phyloP scores from a whole-genome alignment of 148 eudicot genomes.

The Dianthus caryophyllus region DNA sequence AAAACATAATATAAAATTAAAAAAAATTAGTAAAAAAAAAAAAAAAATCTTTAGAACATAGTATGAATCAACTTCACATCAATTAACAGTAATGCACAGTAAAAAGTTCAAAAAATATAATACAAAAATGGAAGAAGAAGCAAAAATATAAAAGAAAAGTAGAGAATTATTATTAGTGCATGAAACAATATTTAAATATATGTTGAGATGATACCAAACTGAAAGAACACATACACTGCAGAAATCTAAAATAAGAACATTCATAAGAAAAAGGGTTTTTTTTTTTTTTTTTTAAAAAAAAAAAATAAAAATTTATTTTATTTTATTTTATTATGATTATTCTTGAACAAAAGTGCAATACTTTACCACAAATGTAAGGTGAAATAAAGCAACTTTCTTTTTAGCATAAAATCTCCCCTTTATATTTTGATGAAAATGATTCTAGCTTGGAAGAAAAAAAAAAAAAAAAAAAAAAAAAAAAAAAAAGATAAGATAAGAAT shows the following conservation, averaged over 20 bases:
- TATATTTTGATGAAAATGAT: background rate
- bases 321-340: background rate
- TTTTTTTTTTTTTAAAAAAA: too few species aligned
- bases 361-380: conserved; percentile 26
- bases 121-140: background rate
- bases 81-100: background rate
- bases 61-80: background rate
- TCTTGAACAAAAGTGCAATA: conserved; percentile 8
- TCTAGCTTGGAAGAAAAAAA: too few species aligned
- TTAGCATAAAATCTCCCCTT: conserved; percentile 12
- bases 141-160: conserved; percentile 3
- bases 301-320: too few species aligned
- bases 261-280: conserved; percentile 6
- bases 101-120: background rate
- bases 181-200: too few species aligned
- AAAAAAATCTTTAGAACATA: background rate
- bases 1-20: too few species aligned
- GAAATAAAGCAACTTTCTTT: conserved; percentile 16
- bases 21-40: too few species aligned
- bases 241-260: conserved; percentile 19
- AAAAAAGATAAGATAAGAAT: conserved; percentile 18
- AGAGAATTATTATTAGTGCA: too few species aligned
- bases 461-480: background rate
- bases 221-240: conserved; percentile 12
- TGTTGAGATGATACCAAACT: conserved; percentile 23